phyloP scores from a whole-genome alignment of 164 flowering plant species.

The Sedum album region DNA sequence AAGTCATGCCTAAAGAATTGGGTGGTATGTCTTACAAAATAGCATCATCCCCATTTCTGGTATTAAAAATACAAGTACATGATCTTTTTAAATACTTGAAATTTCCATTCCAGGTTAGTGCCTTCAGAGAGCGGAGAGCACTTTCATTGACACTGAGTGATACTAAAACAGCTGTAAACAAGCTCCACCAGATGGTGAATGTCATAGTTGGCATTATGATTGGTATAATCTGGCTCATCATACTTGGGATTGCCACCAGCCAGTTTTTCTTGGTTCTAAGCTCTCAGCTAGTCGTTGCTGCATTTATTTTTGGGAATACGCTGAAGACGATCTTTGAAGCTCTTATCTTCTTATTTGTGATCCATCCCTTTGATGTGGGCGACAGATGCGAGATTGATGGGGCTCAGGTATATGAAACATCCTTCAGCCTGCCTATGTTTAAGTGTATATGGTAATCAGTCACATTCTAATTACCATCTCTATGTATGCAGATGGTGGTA shows the following conservation, averaged over 20 bases:
- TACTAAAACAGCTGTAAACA: too few species aligned
- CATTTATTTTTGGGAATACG: too few species aligned
- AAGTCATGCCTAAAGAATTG: too few species aligned
- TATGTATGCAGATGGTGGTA: conserved; percentile 6
- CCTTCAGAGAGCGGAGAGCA: conserved; percentile 54
- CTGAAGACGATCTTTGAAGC: too few species aligned
- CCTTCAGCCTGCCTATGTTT: conserved; percentile 46
- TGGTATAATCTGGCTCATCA: too few species aligned
- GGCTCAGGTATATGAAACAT: too few species aligned
- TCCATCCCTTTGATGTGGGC: too few species aligned
- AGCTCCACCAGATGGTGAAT: too few species aligned
- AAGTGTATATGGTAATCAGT: conserved; percentile 27
- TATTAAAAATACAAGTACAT: neutral
- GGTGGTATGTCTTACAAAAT: conserved; percentile 11
- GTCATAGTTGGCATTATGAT: too few species aligned
- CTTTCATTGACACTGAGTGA: conserved; percentile 52
- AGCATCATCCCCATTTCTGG: neutral
- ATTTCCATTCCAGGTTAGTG: conserved; percentile 31
- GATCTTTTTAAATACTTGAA: neutral
- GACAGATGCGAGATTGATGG: too few species aligned
- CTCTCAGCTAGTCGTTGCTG: conserved; percentile 51
- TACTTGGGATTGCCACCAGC: too few species aligned
- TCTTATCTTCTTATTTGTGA: too few species aligned
- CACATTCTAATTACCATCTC: neutral
- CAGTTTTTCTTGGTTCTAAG: conserved; percentile 30